phyloP scores from a whole-genome alignment of 2,329 filamentous ascomycete species.

The Microsporum audouinii region DNA sequence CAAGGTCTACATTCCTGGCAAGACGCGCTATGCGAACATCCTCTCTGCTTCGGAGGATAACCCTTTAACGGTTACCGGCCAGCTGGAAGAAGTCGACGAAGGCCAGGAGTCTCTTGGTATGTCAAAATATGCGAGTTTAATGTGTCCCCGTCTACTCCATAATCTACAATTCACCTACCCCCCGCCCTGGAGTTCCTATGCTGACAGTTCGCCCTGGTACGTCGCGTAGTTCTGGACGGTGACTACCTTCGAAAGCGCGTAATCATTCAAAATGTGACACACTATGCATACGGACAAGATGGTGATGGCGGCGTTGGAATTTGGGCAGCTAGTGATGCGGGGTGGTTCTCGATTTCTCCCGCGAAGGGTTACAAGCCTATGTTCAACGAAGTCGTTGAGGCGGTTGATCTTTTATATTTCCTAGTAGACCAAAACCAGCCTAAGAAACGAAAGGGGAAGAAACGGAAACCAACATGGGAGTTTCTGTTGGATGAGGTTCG shows the following conservation, averaged over 20 bases:
- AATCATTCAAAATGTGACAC: constrained; percentile 39
- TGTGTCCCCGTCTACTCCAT: background rate
- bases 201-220: background rate
- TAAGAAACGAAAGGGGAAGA: constrained; percentile 25
- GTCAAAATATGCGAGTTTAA: constrained; percentile 4
- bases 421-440: constrained; percentile 46
- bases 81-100: constrained; percentile 36
- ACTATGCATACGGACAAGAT: constrained; percentile 41
- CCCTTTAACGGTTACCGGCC: constrained; percentile 46
- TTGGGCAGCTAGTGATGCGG: constrained; percentile 51
- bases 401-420: constrained; percentile 50
- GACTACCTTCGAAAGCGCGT: constrained; percentile 34
- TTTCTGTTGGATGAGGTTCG: constrained; percentile 33
- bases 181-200: background rate
- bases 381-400: constrained; percentile 47
- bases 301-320: constrained; percentile 46
- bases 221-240: constrained; percentile 28
- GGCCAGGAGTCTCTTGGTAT: constrained; percentile 34
- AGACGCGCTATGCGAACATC: constrained; percentile 42
- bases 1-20: constrained; percentile 40
- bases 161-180: constrained; percentile 4
- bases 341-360: constrained; percentile 51
- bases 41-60: constrained; percentile 44
- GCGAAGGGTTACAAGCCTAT: constrained; percentile 41
- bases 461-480: constrained; percentile 28